Conservation (phyloP, 2,329 filamentous ascomycete species). For the Taxawa tesnikishii region DNA sequence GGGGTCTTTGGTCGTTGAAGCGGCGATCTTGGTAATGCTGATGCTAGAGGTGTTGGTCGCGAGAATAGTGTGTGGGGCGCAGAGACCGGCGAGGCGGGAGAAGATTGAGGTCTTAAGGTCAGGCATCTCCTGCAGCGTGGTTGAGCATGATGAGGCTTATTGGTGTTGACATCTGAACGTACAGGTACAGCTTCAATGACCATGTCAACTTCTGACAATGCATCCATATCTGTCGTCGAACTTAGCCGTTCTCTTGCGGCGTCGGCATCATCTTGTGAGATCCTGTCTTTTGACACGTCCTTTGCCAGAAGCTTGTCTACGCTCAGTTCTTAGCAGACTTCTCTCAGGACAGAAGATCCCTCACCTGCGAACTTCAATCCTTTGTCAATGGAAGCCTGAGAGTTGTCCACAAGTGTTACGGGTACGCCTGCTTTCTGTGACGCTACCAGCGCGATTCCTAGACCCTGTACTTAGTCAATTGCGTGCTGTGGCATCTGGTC, state of each 20-base stretch:
- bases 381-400: conserved; percentile 75
- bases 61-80: conserved; percentile 73
- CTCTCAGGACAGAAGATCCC: conserved; percentile 8
- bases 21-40: conserved; percentile 90
- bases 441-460: conserved; percentile 91
- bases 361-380: conserved; percentile 77
- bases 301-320: conserved; percentile 85
- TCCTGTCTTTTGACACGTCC: conserved; percentile 75
- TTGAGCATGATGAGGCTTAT: conserved; percentile 1
- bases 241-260: conserved; percentile 57
- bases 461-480: conserved; percentile 47
- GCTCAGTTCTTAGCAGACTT: neutral
- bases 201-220: conserved; percentile 78
- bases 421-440: conserved; percentile 72
- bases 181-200: conserved; percentile 89
- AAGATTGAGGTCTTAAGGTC: conserved; percentile 84
- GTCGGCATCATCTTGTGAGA: conserved; percentile 72
- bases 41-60: conserved; percentile 99
- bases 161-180: conserved; percentile 2
- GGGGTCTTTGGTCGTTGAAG: conserved; percentile 64
- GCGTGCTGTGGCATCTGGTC: neutral
- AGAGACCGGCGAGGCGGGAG: conserved; percentile 65
- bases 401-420: conserved; percentile 76
- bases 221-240: conserved; percentile 60
- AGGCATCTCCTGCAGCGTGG: conserved; percentile 52